These are phyloP conservation scores for Beauveria pseudobassiana DNA, from an alignment of 2,329 filamentous ascomycete genomes.

Conservation along the genomic window DNA sequence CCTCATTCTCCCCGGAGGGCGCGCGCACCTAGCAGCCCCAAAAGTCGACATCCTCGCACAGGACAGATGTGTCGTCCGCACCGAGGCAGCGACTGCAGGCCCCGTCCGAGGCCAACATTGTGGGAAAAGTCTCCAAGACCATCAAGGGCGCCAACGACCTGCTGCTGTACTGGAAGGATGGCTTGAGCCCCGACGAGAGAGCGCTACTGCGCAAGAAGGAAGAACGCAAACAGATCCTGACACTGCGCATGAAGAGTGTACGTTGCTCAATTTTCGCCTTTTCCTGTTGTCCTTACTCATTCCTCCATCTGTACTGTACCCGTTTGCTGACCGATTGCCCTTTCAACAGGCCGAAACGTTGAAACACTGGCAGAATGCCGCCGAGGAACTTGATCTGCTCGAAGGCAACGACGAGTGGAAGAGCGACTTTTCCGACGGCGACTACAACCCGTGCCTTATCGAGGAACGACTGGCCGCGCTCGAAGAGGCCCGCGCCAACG, in stretches of 20 bases:
- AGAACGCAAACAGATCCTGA: conserved; percentile 55
- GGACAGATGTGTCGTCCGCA: background rate
- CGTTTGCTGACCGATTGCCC: background rate
- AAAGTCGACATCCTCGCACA: background rate
- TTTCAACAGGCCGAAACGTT: conserved; percentile 55
- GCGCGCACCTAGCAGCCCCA: conserved; percentile 3
- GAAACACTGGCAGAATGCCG: conserved; percentile 67
- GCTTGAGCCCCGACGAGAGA: conserved; percentile 43
- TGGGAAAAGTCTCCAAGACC: conserved; percentile 21
- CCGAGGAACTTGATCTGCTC: conserved; percentile 67
- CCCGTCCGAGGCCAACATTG: background rate
- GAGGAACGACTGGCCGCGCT: conserved; percentile 63
- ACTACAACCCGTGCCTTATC: conserved; percentile 67
- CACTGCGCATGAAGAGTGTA: conserved; percentile 59
- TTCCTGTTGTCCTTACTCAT: too few species aligned
- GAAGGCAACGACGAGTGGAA: conserved; percentile 84
- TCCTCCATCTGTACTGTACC: too few species aligned
- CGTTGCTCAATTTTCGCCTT: conserved; percentile 20
- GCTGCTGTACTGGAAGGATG: conserved; percentile 44
- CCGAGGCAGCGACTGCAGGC: background rate
- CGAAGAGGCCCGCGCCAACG: conserved; percentile 62
- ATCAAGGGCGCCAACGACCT: conserved; percentile 33
- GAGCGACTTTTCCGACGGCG: conserved; percentile 47
- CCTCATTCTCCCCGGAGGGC: conserved; percentile 10
- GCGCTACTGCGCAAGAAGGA: conserved; percentile 40